These are phyloP conservation scores for Lasiosphaeriaceae sp. DNA, from an alignment of 495 filamentous ascomycete genomes.

Conservation along the genomic window DNA sequence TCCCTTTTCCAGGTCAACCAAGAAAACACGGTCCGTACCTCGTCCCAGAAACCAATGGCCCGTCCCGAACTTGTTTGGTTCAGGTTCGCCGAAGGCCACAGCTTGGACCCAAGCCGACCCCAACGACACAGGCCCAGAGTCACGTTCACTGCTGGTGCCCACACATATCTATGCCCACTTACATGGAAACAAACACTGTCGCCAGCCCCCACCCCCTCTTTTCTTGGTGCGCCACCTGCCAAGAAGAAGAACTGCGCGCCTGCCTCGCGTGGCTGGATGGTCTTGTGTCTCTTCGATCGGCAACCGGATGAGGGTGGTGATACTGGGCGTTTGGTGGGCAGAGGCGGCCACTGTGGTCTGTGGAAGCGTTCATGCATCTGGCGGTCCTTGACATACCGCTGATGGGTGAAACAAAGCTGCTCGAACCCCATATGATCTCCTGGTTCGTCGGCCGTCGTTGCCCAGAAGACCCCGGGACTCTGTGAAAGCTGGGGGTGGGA, in stretches of 20 bases:
- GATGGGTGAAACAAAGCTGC: conserved; percentile 26
- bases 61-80: not conserved
- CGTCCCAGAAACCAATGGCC: not conserved
- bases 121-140: no score
- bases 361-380: conserved; percentile 21
- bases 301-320: not conserved
- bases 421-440: conserved; percentile 19
- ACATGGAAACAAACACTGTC: no score
- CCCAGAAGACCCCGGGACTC: conserved; percentile 19
- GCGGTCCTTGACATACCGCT: conserved; percentile 10
- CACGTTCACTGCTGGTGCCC: no score
- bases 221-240: not conserved
- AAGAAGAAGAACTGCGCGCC: not conserved
- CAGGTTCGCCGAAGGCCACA: not conserved
- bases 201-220: no score
- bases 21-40: not conserved
- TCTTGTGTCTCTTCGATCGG: not conserved
- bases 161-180: no score
- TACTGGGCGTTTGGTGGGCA: not conserved
- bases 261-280: not conserved
- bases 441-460: conserved; percentile 22
- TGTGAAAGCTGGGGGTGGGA: conserved; percentile 20
- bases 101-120: not conserved
- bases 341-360: not conserved
- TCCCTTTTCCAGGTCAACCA: no score